Evolutionary conservation across 2,329 filamentous ascomycete genomes (phyloP), one percentile per base, ranked within the genome.

Genomic region (Rhinocladiella similis): DNA sequence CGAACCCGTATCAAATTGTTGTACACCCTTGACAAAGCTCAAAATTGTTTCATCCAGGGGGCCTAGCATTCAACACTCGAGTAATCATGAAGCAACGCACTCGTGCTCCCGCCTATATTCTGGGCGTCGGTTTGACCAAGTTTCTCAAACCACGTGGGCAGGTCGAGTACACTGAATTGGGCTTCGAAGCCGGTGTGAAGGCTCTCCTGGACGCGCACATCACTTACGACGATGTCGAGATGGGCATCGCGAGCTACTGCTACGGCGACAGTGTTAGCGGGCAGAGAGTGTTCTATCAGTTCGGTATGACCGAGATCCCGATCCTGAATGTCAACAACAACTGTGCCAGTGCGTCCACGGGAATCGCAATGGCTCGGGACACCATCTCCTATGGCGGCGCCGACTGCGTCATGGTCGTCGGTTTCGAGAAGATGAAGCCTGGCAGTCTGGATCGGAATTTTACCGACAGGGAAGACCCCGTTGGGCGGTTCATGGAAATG

Each of bases 261-360:
- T 97, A 96, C 73, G 93, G 93, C 70, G 93, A 97, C 79, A 91
- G 86, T 62, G 96, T 93, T 54, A 94, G 89, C 75, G 93, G 93
- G 47, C 93, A 97, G 80, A 88, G 93, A 63, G 92, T 97, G 69
- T 97, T 97, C 77, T 97, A 97, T 77, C 93, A 97, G 77, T 97
- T 97, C 73, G 94, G 93, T 78, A 92, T 97, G 87, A 97, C 92
- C 43, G 82, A 88, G 69, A 97, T 97, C 67, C 93, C 93, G 68
- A 90, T 97, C 72, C 92, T 95, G 81, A 97, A 97, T 70, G 91
- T 96, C 70, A 97, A 97, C 83, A 97, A 97, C 82, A 97, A 97
- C 80, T 97, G 93, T 81, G 90, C 90, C 3, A 97, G 94, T 0
- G 94, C 94, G n/a, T 91, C 88, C 3, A 96, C 93, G 0, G 94